These are phyloP conservation scores for Farysia itapuensis DNA, from an alignment of 1,284 basidiomycete genomes.

Conservation along the genomic window DNA sequence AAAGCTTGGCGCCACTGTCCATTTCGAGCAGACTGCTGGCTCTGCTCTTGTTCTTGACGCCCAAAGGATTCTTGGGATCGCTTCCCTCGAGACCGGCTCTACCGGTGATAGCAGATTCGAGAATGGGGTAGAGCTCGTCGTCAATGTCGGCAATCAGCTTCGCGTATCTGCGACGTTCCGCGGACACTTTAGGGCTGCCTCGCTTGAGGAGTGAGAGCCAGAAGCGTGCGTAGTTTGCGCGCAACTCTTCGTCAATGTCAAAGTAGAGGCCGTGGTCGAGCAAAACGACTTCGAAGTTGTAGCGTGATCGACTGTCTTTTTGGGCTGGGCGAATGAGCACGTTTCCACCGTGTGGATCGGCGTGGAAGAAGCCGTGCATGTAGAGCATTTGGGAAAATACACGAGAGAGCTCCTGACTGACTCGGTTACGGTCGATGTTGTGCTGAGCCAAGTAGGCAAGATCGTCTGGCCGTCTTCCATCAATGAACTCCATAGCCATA, in stretches of 20 bases:
- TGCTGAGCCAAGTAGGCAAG: slow-evolving; percentile 78
- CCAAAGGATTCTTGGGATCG: slow-evolving; percentile 51
- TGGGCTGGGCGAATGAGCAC: slow-evolving; percentile 70
- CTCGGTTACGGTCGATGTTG: slow-evolving; percentile 89
- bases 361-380: slow-evolving; percentile 72
- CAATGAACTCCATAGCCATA: slow-evolving; percentile 86
- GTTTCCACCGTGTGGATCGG: slow-evolving; percentile 68
- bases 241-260: slow-evolving; percentile 54
- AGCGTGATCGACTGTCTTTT: slow-evolving; percentile 43
- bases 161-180: slow-evolving; percentile 50
- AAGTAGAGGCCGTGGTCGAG: slow-evolving; percentile 59
- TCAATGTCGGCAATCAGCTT: slow-evolving; percentile 56
- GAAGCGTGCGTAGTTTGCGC: slow-evolving; percentile 57
- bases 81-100: slow-evolving; percentile 56
- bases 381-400: slow-evolving; percentile 97
- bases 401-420: slow-evolving; percentile 72
- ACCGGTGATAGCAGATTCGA: slow-evolving; percentile 58
- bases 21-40: slow-evolving; percentile 51
- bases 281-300: slow-evolving; percentile 58
- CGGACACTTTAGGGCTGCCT: slow-evolving; percentile 45
- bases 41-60: slow-evolving; percentile 47
- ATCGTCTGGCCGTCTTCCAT: slow-evolving; percentile 88
- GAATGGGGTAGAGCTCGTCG: slow-evolving; percentile 58
- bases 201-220: slow-evolving; percentile 56
- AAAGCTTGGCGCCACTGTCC: slow-evolving; percentile 38